phyloP scores from a whole-genome alignment of 139 green algal species.

The Coelastrella sp. region DNA sequence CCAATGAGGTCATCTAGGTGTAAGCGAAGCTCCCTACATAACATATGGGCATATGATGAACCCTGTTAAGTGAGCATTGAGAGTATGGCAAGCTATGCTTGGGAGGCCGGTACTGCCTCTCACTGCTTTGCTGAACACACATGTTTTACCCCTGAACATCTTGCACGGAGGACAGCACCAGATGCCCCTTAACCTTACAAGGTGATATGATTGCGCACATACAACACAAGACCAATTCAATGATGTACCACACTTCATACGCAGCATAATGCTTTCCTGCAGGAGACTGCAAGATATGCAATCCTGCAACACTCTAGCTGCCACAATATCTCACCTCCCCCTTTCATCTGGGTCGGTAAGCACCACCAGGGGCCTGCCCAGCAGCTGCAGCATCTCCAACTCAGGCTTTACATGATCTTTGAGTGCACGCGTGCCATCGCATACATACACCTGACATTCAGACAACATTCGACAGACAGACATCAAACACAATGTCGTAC shows the following conservation, averaged over 20 bases:
- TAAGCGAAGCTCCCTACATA: slow-evolving; percentile 38
- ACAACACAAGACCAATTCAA: no score
- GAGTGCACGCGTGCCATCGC: slow-evolving; percentile 51
- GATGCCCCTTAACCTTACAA: no score
- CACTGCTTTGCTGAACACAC: no score
- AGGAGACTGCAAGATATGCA: neutral
- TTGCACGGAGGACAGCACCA: no score
- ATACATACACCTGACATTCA: slow-evolving; percentile 46
- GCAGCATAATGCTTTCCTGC: no score
- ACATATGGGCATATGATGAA: no score
- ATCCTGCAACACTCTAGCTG: neutral
- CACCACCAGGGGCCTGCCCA: slow-evolving; percentile 42
- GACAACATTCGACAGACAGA: neutral
- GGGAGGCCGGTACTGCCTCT: no score
- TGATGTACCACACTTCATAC: no score
- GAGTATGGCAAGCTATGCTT: neutral
- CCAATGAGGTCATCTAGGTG: slow-evolving; percentile 39
- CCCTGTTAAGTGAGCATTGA: no score
- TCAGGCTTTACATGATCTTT: slow-evolving; percentile 27
- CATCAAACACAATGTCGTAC: neutral
- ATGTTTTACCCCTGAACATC: no score
- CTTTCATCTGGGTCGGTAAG: slow-evolving; percentile 51
- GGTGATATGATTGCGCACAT: no score
- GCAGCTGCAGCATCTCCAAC: slow-evolving; percentile 26
- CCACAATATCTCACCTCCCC: slow-evolving; percentile 9